Base-by-base conservation (phyloP, 768 basidiomycete species). In the Amanita thiersii region DNA sequence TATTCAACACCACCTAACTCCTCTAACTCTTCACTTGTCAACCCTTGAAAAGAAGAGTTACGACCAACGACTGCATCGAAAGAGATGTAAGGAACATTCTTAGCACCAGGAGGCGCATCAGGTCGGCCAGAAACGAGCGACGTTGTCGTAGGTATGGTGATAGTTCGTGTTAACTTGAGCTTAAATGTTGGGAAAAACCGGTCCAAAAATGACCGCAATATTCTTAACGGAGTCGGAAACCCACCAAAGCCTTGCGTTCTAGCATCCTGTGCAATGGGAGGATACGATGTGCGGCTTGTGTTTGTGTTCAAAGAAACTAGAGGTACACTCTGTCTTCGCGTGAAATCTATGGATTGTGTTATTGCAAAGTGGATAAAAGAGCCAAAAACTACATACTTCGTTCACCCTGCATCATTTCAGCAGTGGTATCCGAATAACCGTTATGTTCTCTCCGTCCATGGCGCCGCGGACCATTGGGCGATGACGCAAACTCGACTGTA, bases 1-100 rank as follows among this genome's bases (percentile, higher is more conserved):
- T 87, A 98, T 57, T 99, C 94, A 5, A 96, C 84, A 14, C 94
- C 93, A 3, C 92, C 92, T 3, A 98, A 64, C 57, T 96, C 90
- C 50, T 94, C 91, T 50, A 87, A 64, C 53, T 97, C 86, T 35
- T 91, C 88, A 14, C 74, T 69, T 0, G 81, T 86, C 40, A 94
- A 61, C 49, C 59, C 65, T 26, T 73, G 70, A 49, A 88, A 88
- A 2, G 64, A 63, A 2, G 85, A 89, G 56, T 93, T 94, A 24
- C 80, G 72, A 0, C 89, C 86, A n/a, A 92, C 87, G 2, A 75
- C 56, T 0, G 89, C 86, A 33, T 88, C 77, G 55, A 96, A 97
- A 1, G 80, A 73, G 44, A 97, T 81, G 57, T 97, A 97, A 0
- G 85, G 66, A 2, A 85, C 90, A 1, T 62, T 56, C 48, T 63